Conservation (phyloP, 2,329 filamentous ascomycete genomes). For the Arthrobotrys musiformis region DNA sequence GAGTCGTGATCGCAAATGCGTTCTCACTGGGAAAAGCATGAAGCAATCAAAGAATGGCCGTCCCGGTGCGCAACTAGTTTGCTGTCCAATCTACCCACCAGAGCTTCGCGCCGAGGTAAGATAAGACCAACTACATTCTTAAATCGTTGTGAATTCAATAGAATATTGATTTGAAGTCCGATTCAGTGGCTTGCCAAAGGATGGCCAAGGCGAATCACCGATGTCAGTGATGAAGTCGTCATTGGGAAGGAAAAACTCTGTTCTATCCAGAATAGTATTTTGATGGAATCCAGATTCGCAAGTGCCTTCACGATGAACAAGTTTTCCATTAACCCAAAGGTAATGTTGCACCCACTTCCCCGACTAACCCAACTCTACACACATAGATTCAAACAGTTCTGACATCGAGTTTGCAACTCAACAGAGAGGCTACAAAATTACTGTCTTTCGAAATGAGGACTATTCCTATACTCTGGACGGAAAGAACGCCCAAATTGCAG, state of each 20-base stretch:
- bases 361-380: too few species aligned
- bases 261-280: conserved; percentile 33
- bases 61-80: not conserved
- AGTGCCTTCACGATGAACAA: conserved; percentile 16
- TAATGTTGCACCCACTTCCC: not conserved
- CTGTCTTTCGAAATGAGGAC: not conserved
- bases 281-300: conserved; percentile 2
- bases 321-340: conserved; percentile 33
- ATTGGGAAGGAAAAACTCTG: conserved; percentile 31
- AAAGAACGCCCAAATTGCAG: not conserved
- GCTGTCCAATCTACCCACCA: conserved; percentile 28
- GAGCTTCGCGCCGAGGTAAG: conserved; percentile 23
- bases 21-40: conserved; percentile 18
- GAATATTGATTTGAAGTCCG: not conserved
- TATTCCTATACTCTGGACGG: not conserved
- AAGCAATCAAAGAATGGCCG: not conserved
- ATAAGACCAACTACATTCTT: too few species aligned
- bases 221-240: not conserved
- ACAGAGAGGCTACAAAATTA: conserved; percentile 32
- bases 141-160: too few species aligned
- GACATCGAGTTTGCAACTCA: not conserved
- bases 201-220: not conserved
- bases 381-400: too few species aligned
- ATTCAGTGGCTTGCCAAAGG: conserved; percentile 17
- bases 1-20: conserved; percentile 18